phyloP scores from a whole-genome alignment of 169 alveolate genomes.

The Plasmodium falciparum region DNA sequence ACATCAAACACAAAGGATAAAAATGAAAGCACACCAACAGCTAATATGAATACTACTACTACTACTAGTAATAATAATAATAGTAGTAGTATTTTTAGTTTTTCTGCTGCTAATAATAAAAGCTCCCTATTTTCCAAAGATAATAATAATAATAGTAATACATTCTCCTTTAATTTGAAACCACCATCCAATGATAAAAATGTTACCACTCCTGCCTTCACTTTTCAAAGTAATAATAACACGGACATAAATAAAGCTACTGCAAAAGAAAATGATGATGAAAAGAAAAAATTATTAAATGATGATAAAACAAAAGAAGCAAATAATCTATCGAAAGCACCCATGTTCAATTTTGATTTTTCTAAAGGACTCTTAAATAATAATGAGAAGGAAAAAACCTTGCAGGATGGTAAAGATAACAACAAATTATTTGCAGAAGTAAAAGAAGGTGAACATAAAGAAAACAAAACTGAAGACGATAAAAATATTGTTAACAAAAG shows the following conservation, averaged over 20 bases:
- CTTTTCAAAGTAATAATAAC: conserved; percentile 7
- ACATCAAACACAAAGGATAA: conserved; percentile 9
- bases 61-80: no score
- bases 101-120: not conserved
- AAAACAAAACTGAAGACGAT: conserved; percentile 8
- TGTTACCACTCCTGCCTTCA: not conserved
- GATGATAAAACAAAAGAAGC: conserved; percentile 43
- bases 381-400: not conserved
- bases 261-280: conserved; percentile 2
- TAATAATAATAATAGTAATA: conserved; percentile 1
- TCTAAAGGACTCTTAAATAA: not conserved
- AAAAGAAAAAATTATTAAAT: conserved; percentile 13
- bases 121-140: not conserved
- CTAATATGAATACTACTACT: no score
- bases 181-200: conserved; percentile 15
- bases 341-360: conserved; percentile 51
- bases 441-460: not conserved
- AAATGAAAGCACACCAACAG: not conserved
- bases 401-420: not conserved
- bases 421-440: not conserved
- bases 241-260: not conserved
- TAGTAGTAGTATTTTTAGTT: no score
- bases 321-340: conserved; percentile 5
- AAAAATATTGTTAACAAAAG: not conserved
- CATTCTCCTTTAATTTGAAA: conserved; percentile 3